Percentiles rank a stretch among this genome's conserved stretches.
Conservation (phyloP, 2,329 filamentous ascomycete genomes). For the Rugonectria rugulosa region DNA sequence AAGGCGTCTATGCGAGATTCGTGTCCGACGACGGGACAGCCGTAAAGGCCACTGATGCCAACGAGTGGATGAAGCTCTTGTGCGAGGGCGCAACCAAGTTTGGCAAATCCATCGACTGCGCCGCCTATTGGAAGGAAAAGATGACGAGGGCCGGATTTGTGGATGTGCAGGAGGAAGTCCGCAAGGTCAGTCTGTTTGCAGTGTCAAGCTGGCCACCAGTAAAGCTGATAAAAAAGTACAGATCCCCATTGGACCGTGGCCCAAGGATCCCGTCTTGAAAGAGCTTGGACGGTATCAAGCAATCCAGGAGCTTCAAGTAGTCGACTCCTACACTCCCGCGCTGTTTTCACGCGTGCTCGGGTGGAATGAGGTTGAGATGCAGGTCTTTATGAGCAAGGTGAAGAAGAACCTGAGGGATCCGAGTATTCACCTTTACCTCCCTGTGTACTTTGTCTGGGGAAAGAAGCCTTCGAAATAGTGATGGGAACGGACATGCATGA, state of each 20-base stretch:
- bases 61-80: slow-evolving; percentile 24
- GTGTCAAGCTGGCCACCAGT: background rate
- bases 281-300: background rate
- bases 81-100: slow-evolving; percentile 16
- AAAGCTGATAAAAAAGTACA: background rate
- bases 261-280: background rate
- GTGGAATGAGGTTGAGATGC: slow-evolving; percentile 29
- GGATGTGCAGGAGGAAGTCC: slow-evolving; percentile 13
- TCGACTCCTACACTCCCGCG: slow-evolving; percentile 4
- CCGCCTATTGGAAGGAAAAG: slow-evolving; percentile 1
- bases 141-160: slow-evolving; percentile 14
- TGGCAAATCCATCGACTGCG: slow-evolving; percentile 30
- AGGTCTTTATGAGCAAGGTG: slow-evolving; percentile 30
- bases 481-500: too few relatives aligned
- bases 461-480: slow-evolving; percentile 19
- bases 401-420: slow-evolving; percentile 30
- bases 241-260: background rate
- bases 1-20: slow-evolving; percentile 1
- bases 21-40: background rate
- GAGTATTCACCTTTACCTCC: slow-evolving; percentile 30
- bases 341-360: slow-evolving; percentile 22
- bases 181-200: slow-evolving; percentile 9
- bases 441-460: slow-evolving; percentile 32
- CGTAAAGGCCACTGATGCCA: background rate
- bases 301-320: slow-evolving; percentile 1